Evolutionary conservation across 208 protist genomes (phyloP).

Genomic region (Crithidia sp.): DNA sequence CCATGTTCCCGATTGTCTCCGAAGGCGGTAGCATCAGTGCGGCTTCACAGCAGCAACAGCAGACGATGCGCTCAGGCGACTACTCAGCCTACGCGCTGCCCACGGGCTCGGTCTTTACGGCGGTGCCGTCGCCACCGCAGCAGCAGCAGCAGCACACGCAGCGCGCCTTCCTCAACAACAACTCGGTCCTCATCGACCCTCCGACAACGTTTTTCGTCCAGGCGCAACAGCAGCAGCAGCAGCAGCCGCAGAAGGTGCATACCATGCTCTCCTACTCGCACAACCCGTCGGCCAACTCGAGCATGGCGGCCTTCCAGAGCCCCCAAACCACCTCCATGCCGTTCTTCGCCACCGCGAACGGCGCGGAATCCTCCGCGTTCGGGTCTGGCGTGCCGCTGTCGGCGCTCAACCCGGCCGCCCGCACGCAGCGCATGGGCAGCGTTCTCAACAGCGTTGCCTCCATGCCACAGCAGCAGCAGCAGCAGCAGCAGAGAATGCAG

Average conservation of each 20-base stretch:
- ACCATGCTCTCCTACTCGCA: slow-evolving; percentile 12
- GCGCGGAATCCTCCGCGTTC: not conserved
- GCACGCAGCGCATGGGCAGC: slow-evolving; percentile 8
- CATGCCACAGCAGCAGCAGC: slow-evolving; percentile 5
- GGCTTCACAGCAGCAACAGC: slow-evolving; percentile 8
- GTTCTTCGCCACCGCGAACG: not conserved
- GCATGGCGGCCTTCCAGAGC: slow-evolving; percentile 8
- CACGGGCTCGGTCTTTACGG: slow-evolving; percentile 10
- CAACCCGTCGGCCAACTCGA: slow-evolving; percentile 1
- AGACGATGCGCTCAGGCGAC: slow-evolving; percentile 12
- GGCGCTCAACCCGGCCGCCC: not conserved
- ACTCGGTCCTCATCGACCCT: slow-evolving; percentile 13
- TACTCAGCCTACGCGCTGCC: slow-evolving; percentile 20
- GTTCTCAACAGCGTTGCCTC: not conserved
- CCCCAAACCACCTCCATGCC: slow-evolving; percentile 2
- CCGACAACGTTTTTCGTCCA: slow-evolving; percentile 4
- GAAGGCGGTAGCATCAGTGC: slow-evolving; percentile 2
- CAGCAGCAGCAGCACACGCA: slow-evolving; percentile 20
- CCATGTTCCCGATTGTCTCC: slow-evolving; percentile 4
- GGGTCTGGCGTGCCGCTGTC: not conserved
- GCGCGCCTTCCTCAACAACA: not conserved
- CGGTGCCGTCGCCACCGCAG: not conserved
- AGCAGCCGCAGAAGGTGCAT: slow-evolving; percentile 11
- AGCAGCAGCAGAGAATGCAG: slow-evolving; percentile 4
- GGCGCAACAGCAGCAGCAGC: slow-evolving; percentile 8